Conservation (phyloP, 176 grass and related monocot species). For the Bolboschoenus planiculmis region DNA sequence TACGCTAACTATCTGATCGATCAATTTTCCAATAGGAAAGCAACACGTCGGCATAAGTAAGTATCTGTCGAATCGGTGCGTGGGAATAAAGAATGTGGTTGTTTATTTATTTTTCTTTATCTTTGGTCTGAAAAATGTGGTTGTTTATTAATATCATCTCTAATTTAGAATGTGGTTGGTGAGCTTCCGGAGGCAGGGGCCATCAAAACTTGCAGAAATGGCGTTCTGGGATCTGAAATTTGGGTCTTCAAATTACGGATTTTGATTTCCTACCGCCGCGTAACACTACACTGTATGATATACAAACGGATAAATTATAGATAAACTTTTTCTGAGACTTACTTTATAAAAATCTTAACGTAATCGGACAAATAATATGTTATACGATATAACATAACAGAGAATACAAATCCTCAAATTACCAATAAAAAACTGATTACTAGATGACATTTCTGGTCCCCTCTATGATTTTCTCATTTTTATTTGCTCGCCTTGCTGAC, state of each 20-base stretch:
- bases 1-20: not conserved
- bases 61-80: not conserved
- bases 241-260: too few relatives aligned
- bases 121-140: not conserved
- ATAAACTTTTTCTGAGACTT: too few relatives aligned
- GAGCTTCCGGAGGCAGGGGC: too few relatives aligned
- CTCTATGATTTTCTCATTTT: not conserved
- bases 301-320: too few relatives aligned
- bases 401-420: not conserved
- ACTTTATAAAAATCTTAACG: too few relatives aligned
- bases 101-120: not conserved
- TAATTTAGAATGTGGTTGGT: too few relatives aligned
- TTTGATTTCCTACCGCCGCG: too few relatives aligned
- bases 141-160: too few relatives aligned
- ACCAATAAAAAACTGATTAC: not conserved
- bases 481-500: not conserved
- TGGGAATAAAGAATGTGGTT: not conserved
- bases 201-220: too few relatives aligned
- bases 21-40: not conserved
- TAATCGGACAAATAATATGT: not conserved
- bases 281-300: too few relatives aligned
- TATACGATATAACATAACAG: too few relatives aligned
- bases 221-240: too few relatives aligned
- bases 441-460: not conserved
- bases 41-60: not conserved